Evolutionary conservation across 345 rosid genomes (phyloP).

Genomic region (Acer negundo): DNA sequence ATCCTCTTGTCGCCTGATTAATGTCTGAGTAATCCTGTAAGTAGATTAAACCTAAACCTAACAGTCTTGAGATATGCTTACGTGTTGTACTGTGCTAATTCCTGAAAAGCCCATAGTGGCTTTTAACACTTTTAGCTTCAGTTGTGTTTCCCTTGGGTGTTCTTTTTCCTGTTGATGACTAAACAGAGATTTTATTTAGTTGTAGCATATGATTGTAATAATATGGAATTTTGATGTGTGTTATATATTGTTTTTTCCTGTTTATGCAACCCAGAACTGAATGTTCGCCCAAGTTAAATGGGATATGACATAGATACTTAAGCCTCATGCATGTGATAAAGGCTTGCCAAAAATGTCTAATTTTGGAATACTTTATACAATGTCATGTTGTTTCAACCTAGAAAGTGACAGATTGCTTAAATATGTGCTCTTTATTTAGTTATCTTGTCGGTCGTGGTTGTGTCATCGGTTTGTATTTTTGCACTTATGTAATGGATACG

Average conservation of each 20-base stretch:
- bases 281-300: not conserved
- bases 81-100: constrained; percentile 7
- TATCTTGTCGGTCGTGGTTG: no score
- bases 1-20: constrained; percentile 43
- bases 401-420: no score
- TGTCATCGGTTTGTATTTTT: no score
- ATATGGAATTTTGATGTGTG: not conserved
- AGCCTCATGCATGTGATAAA: no score
- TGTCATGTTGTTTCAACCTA: no score
- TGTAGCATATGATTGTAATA: not conserved
- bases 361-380: no score
- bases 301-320: not conserved
- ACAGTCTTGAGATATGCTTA: not conserved
- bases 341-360: not conserved
- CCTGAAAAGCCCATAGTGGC: not conserved
- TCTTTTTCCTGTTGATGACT: not conserved
- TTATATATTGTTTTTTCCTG: not conserved
- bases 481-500: no score
- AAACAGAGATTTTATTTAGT: not conserved
- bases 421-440: no score
- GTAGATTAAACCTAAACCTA: constrained; percentile 15
- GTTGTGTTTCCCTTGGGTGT: not conserved
- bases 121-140: not conserved
- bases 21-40: not conserved
- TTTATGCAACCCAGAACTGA: not conserved